Conservation (phyloP, 2,329 filamentous ascomycete genomes). For the Botrytis deweyae region DNA sequence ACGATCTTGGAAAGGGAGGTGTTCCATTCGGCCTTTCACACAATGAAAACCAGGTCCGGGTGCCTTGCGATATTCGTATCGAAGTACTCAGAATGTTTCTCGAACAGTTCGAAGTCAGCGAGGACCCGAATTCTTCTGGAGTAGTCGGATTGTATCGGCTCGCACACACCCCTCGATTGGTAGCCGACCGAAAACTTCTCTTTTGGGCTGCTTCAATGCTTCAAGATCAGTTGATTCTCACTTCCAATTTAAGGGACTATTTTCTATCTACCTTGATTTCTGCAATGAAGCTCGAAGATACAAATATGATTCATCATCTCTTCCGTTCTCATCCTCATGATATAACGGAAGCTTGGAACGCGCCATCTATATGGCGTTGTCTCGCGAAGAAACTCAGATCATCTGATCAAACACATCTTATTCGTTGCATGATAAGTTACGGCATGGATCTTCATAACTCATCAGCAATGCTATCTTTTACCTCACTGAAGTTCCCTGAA, state of each 20-base stretch:
- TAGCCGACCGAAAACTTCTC: neutral
- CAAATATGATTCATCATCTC: neutral
- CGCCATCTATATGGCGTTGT: neutral
- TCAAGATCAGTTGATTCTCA: neutral
- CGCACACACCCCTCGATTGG: no score
- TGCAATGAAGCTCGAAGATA: neutral
- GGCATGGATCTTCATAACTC: neutral
- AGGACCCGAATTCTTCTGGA: neutral
- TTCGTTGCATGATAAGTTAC: neutral
- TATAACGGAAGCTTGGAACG: neutral
- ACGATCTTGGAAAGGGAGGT: fast-evolving
- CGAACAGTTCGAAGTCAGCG: neutral
- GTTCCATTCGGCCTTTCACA: neutral
- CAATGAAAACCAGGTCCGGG: neutral
- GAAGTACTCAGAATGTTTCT: neutral
- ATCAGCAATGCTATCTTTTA: neutral
- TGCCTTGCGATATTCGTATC: neutral
- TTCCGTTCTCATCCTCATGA: neutral
- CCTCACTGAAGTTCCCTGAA: neutral
- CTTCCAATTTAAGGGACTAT: neutral
- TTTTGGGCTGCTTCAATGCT: neutral
- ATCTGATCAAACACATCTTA: neutral
- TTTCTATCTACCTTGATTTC: neutral
- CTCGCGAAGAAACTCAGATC: neutral
- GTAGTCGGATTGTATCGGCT: neutral